These are phyloP conservation scores for Gracilariopsis chorda DNA, from an alignment of 23 red algal genomes.

Conservation along the genomic window DNA sequence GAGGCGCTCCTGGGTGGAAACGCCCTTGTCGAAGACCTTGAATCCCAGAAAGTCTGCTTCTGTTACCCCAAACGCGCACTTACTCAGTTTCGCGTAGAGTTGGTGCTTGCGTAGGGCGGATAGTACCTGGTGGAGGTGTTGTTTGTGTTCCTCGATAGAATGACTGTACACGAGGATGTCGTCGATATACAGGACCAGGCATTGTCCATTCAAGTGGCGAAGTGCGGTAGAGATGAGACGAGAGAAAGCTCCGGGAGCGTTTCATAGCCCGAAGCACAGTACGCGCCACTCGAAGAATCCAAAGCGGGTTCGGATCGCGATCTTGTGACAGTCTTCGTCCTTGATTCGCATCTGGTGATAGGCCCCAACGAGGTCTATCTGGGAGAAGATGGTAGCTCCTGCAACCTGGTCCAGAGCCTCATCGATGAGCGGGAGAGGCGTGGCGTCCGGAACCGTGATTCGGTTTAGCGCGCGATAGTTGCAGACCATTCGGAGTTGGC, in stretches of 20 bases:
- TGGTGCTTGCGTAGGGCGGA: neutral
- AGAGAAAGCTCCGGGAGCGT: neutral
- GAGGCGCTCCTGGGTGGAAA: neutral
- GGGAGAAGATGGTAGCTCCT: neutral
- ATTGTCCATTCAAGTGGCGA: neutral
- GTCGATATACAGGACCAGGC: slow-evolving; percentile 7
- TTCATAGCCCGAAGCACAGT: neutral
- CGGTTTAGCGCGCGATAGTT: slow-evolving; percentile 22
- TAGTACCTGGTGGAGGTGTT: neutral
- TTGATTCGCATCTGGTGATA: slow-evolving; percentile 23
- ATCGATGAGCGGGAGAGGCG: neutral
- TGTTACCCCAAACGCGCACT: neutral
- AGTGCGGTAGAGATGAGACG: neutral
- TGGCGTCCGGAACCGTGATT: neutral
- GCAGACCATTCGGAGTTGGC: neutral
- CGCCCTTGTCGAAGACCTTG: neutral
- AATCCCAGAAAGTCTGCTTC: neutral
- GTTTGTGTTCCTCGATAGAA: neutral
- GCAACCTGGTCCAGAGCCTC: slow-evolving; percentile 12
- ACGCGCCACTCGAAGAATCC: slow-evolving; percentile 34
- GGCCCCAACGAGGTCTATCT: neutral
- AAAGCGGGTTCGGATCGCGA: neutral
- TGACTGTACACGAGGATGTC: slow-evolving; percentile 33
- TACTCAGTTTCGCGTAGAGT: neutral
- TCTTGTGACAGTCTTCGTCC: neutral